These are phyloP conservation scores for Solanum paucissectum DNA, from an alignment of 257 asterid species.

Conservation along the genomic window DNA sequence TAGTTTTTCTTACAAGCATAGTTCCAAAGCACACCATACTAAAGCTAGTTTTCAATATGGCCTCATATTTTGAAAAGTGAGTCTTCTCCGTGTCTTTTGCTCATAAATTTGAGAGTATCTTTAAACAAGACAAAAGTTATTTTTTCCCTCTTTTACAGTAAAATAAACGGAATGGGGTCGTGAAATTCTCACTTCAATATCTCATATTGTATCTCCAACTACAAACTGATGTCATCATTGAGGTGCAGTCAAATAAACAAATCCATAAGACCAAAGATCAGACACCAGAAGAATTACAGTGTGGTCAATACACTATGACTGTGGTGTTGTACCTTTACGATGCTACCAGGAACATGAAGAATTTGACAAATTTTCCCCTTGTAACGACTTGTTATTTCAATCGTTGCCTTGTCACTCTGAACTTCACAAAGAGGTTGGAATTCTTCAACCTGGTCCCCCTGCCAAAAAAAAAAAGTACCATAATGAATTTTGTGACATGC, in stretches of 20 bases:
- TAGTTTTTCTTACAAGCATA: neutral
- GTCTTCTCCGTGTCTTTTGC: neutral
- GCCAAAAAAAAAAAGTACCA: neutral
- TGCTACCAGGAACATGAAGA: slow-evolving; percentile 76
- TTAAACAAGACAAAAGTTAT: neutral
- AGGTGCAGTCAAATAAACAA: neutral
- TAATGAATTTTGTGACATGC: neutral
- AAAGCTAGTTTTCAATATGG: neutral
- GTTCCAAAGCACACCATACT: neutral
- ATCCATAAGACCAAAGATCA: neutral
- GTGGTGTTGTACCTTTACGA: slow-evolving; percentile 54
- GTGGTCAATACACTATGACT: neutral
- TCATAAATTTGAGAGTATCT: neutral
- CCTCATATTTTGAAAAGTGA: neutral
- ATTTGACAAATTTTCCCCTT: slow-evolving; percentile 58
- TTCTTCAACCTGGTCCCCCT: slow-evolving; percentile 91
- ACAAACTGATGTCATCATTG: neutral
- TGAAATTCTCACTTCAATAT: neutral
- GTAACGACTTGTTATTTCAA: slow-evolving; percentile 96
- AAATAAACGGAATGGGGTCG: neutral
- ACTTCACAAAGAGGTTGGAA: slow-evolving; percentile 98
- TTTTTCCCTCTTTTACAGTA: neutral
- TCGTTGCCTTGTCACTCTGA: slow-evolving; percentile 97
- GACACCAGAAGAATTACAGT: neutral
- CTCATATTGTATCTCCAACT: neutral